phyloP scores from a whole-genome alignment of 129 eudicot genomes.

The Arctium minus region DNA sequence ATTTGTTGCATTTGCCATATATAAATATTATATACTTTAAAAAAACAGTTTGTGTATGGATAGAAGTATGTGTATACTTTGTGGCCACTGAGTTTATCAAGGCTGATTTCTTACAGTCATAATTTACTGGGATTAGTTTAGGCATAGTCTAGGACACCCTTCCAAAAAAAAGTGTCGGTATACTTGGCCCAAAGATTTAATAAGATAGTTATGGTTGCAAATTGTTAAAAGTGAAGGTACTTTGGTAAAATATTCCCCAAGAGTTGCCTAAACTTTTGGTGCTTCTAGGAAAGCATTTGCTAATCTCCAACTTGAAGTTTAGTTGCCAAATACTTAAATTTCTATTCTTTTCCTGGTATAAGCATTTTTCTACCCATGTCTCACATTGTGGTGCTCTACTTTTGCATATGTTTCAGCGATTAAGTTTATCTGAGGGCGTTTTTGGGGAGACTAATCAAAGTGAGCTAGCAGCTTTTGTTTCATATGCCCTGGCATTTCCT shows the following conservation, averaged over 20 bases:
- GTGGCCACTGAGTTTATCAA: too few species aligned
- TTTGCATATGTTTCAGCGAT: slow-evolving; percentile 48
- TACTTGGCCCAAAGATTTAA: background rate
- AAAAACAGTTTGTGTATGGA: background rate
- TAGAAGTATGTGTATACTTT: background rate
- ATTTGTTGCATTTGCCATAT: background rate
- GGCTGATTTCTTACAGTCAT: too few species aligned
- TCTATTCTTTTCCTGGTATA: background rate
- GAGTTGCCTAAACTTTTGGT: background rate
- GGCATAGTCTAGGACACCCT: too few species aligned
- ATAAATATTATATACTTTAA: background rate
- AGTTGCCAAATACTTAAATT: background rate
- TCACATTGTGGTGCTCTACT: slow-evolving; percentile 3
- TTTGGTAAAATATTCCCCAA: background rate
- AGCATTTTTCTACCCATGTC: background rate
- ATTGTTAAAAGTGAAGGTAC: background rate
- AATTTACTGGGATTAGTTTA: too few species aligned
- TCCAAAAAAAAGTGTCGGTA: background rate
- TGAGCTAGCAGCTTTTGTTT: slow-evolving; percentile 92
- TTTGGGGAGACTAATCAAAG: slow-evolving; percentile 94
- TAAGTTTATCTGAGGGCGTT: slow-evolving; percentile 50
- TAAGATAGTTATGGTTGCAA: background rate
- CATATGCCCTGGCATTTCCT: slow-evolving; percentile 95
- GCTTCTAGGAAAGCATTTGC: background rate
- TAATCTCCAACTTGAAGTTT: background rate